These are phyloP conservation scores for Orbilia brochopaga DNA, from an alignment of 2,329 filamentous ascomycete genomes.

Conservation along the genomic window DNA sequence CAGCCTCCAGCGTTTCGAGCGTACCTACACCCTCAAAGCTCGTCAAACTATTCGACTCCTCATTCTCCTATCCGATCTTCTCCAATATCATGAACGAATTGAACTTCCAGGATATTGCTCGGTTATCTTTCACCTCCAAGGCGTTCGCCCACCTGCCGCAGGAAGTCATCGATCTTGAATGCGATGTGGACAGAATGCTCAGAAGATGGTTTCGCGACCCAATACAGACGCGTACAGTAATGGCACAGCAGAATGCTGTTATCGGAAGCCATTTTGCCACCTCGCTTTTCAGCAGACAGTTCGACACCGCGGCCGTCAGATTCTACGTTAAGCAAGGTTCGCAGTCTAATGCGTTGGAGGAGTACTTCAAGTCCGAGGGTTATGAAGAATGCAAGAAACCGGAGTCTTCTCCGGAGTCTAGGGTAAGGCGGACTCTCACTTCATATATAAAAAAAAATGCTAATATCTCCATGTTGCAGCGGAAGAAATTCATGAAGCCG, in stretches of 20 bases:
- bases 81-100: constrained; percentile 17
- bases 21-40: constrained; percentile 6
- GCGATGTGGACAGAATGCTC: constrained; percentile 38
- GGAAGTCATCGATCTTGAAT: constrained; percentile 30
- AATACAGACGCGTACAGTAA: constrained; percentile 21
- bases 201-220: constrained; percentile 17
- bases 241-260: constrained; percentile 42
- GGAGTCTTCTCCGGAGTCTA: constrained; percentile 19
- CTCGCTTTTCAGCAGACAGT: constrained; percentile 45
- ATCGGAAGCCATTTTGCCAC: constrained; percentile 47
- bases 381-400: constrained; percentile 26
- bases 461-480: not conserved
- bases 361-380: constrained; percentile 20
- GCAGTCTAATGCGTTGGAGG: constrained; percentile 19
- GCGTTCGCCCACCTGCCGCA: constrained; percentile 21
- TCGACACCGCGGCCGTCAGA: constrained; percentile 12
- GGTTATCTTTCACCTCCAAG: constrained; percentile 33
- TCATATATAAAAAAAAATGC: too few relatives aligned
- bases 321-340: constrained; percentile 32
- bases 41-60: constrained; percentile 24
- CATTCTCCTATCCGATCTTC: constrained; percentile 38
- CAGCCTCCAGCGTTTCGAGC: not conserved
- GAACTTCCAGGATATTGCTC: constrained; percentile 31
- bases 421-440: too few relatives aligned
- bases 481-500: constrained; percentile 15